Conservation (phyloP, 495 filamentous ascomycete genomes). For the Tuber indicum region DNA sequence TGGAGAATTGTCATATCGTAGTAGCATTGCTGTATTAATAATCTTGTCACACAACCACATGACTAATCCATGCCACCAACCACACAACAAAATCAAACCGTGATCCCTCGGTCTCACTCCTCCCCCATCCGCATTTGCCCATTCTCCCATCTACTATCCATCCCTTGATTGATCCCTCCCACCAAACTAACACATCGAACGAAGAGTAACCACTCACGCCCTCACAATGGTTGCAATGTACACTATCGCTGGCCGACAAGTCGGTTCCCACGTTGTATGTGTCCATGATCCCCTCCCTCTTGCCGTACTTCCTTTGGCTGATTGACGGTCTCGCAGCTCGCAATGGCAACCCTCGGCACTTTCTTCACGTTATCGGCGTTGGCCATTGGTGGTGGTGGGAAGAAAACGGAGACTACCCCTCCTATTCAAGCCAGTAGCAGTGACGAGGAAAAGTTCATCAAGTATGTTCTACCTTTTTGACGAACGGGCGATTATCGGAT, state of each 20-base stretch:
- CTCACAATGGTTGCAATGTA: slow-evolving; percentile 82
- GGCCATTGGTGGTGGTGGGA: slow-evolving; percentile 57
- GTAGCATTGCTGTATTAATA: too few relatives aligned
- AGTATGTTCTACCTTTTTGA: slow-evolving; percentile 55
- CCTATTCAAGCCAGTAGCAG: slow-evolving; percentile 80
- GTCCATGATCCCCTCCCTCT: slow-evolving; percentile 11
- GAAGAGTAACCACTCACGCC: slow-evolving; percentile 32
- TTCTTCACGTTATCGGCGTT: slow-evolving; percentile 55
- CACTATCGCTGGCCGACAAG: slow-evolving; percentile 76
- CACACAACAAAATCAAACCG: slow-evolving; percentile 4
- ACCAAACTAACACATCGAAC: slow-evolving; percentile 40
- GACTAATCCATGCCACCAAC: slow-evolving; percentile 8
- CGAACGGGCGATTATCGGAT: not conserved
- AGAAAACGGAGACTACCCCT: slow-evolving; percentile 62
- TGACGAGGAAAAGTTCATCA: slow-evolving; percentile 96
- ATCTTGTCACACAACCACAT: not conserved
- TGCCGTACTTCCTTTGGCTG: not conserved
- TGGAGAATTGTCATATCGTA: not conserved
- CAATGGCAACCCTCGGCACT: slow-evolving; percentile 71
- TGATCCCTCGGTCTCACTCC: slow-evolving; percentile 7
- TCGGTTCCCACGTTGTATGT: slow-evolving; percentile 92
- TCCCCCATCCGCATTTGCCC: slow-evolving; percentile 20
- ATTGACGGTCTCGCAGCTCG: slow-evolving; percentile 55
- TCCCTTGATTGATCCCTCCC: slow-evolving; percentile 37
- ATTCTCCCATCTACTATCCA: slow-evolving; percentile 16